These are phyloP conservation scores for Aspergillus pseudoterreus DNA, from an alignment of 2,329 filamentous ascomycete species.

Conservation along the genomic window DNA sequence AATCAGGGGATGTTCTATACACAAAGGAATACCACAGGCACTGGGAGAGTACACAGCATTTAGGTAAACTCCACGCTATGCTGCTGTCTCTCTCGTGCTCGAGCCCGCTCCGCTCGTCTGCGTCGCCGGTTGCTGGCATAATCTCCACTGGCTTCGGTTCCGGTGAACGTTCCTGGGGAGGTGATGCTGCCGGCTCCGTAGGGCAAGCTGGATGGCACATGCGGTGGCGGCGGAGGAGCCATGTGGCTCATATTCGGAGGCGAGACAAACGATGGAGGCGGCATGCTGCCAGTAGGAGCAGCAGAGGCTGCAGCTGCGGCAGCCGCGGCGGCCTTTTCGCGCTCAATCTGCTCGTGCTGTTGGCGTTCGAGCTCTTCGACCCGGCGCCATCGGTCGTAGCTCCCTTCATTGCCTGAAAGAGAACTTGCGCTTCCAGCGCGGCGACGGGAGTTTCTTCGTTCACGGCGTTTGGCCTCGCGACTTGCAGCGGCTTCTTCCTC, in stretches of 20 bases:
- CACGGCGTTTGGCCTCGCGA: constrained; percentile 51
- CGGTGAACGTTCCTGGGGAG: constrained; percentile 43
- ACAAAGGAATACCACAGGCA: neutral
- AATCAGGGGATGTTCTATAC: neutral
- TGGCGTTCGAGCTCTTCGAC: constrained; percentile 47
- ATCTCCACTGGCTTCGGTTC: constrained; percentile 47
- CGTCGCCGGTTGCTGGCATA: constrained; percentile 54
- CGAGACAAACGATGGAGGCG: constrained; percentile 18
- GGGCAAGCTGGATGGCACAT: constrained; percentile 39
- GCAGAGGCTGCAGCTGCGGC: constrained; percentile 22
- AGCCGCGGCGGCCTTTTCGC: constrained; percentile 30
- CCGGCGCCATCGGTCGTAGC: constrained; percentile 45
- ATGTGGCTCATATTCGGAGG: constrained; percentile 24
- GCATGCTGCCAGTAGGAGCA: constrained; percentile 21
- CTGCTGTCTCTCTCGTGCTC: constrained; percentile 41
- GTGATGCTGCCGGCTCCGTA: constrained; percentile 39
- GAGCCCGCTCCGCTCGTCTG: constrained; percentile 51
- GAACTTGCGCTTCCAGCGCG: constrained; percentile 40
- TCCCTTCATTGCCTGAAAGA: constrained; percentile 38
- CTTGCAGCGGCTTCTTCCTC: constrained; percentile 61
- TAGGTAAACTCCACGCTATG: constrained; percentile 49
- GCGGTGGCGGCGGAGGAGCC: constrained; percentile 30
- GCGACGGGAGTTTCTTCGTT: constrained; percentile 38
- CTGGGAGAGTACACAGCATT: neutral
- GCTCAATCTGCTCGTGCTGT: constrained; percentile 43